A percentile compares a stretch with the other conserved stretches of the same genome.
phyloP scores from a whole-genome alignment of 768 basidiomycete genomes.

The Agrocybe praecox region DNA sequence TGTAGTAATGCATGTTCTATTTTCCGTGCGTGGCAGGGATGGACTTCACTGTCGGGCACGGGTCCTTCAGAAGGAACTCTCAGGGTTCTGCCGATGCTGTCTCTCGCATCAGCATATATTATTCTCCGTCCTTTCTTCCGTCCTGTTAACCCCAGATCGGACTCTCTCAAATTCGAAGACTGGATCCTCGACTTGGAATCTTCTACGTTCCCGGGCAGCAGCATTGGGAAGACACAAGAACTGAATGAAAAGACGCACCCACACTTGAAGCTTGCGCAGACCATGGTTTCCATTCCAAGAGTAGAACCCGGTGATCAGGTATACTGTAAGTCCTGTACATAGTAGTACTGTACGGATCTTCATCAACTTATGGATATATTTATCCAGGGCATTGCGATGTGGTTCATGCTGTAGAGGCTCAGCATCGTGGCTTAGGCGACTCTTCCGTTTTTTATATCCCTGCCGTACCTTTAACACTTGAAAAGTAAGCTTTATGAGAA shows the following conservation, averaged over 20 bases:
- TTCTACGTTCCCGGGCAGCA: slow-evolving; percentile 55
- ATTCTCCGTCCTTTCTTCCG: slow-evolving; percentile 71
- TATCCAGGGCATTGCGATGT: slow-evolving; percentile 53
- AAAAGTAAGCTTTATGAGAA: slow-evolving; percentile 42
- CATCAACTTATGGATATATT: neutral
- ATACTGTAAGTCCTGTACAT: slow-evolving; percentile 41
- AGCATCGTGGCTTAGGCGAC: slow-evolving; percentile 47
- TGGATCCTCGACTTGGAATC: slow-evolving; percentile 59
- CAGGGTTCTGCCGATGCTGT: slow-evolving; percentile 59
- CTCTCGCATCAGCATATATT: slow-evolving; percentile 58
- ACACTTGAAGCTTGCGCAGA: slow-evolving; percentile 55
- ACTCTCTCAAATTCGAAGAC: slow-evolving; percentile 43
- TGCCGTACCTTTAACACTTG: slow-evolving; percentile 49
- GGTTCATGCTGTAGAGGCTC: slow-evolving; percentile 56
- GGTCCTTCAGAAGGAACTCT: slow-evolving; percentile 66
- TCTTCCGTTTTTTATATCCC: slow-evolving; percentile 63
- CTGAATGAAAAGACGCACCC: slow-evolving; percentile 60
- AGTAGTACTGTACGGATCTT: neutral
- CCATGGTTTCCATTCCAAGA: slow-evolving; percentile 59
- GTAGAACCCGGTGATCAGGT: slow-evolving; percentile 70
- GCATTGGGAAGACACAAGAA: slow-evolving; percentile 57
- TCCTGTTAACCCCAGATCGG: slow-evolving; percentile 23
- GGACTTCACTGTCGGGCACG: slow-evolving; percentile 54
- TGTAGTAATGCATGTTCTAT: slow-evolving; percentile 53
- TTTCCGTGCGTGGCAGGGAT: slow-evolving; percentile 61